Percentiles rank a stretch among this genome's conserved stretches.
phyloP scores from a whole-genome alignment of 2,329 filamentous ascomycete genomes.

The Calcarisporium arbuscula region DNA sequence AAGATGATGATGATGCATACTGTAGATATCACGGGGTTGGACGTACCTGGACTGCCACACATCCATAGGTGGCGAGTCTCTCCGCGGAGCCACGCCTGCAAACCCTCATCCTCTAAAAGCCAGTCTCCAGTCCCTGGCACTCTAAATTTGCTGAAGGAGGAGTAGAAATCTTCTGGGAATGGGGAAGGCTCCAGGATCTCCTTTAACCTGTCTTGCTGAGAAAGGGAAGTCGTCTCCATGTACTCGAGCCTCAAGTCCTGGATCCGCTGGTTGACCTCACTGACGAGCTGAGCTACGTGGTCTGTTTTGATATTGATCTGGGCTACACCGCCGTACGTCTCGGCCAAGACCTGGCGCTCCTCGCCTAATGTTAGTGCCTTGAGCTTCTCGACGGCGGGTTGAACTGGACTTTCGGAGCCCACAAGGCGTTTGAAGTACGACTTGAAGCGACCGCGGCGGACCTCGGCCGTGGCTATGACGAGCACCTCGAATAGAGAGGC shows the following conservation, averaged over 20 bases:
- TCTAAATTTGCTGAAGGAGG: slow-evolving; percentile 31
- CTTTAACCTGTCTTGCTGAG: slow-evolving; percentile 30
- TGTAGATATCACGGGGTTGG: background rate
- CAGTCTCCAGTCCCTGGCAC: slow-evolving; percentile 39
- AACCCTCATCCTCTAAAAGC: slow-evolving; percentile 32
- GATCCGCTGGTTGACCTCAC: slow-evolving; percentile 27
- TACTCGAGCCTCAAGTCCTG: slow-evolving; percentile 27
- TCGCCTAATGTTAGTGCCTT: slow-evolving; percentile 35
- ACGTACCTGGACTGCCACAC: slow-evolving; percentile 33
- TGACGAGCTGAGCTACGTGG: slow-evolving; percentile 26
- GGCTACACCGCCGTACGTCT: slow-evolving; percentile 32
- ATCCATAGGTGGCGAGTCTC: slow-evolving; percentile 37
- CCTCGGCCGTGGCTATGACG: slow-evolving; percentile 34
- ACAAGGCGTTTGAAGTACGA: slow-evolving; percentile 34
- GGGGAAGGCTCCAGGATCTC: slow-evolving; percentile 35
- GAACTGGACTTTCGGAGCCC: slow-evolving; percentile 32
- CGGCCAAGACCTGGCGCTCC: slow-evolving; percentile 35
- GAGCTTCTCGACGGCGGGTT: slow-evolving; percentile 32
- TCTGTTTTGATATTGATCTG: slow-evolving; percentile 30
- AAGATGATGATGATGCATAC: background rate
- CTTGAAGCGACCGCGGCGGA: slow-evolving; percentile 33
- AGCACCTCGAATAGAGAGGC: slow-evolving; percentile 39
- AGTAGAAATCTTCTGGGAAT: slow-evolving; percentile 35
- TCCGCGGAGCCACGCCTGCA: slow-evolving; percentile 31
- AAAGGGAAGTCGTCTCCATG: slow-evolving; percentile 23